Evolutionary conservation across 2,329 filamentous ascomycete species (phyloP), one percentile per base, ranked within the genome.

Genomic region (Penicillium nordicum): DNA sequence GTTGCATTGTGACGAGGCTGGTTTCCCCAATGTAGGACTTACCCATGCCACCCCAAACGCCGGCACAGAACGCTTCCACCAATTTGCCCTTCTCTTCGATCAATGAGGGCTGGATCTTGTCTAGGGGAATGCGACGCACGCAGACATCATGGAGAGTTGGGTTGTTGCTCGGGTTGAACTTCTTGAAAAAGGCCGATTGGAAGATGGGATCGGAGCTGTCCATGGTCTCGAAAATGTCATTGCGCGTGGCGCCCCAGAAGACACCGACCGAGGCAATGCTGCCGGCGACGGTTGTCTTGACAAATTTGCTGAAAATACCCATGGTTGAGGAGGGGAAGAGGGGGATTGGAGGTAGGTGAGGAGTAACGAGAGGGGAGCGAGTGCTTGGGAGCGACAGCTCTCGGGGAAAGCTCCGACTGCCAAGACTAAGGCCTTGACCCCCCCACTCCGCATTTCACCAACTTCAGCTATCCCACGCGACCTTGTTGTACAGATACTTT

Each of bases 21-120:
- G 5, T 43, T 42, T 37, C 30, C 29, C n/a, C 8, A 21, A 16
- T 40, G 40, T 46, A 36, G 44, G 25, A 50, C 80, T 59, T 72
- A 88, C 87, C 86, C 69, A 80, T 79, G 54, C 84, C 85, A 60
- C 82, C 81, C 87, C 84, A 90, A 47, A 88, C 74, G 43, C 86
- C 86, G 12, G 84, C 83, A 68, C 85, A 88, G 68, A 89, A 88
- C 61, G 83, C 84, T 63, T 88, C 78, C 1, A 82, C 81, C 47
- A 89, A 76, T 61, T 84, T 79, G 32, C 80, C 79, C 67, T 82
- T 84, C 61, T 83, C 80, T 66, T 87, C 78, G 14, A 89, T 74
- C 52, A 90, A 75, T 60, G 87, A 82, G 0, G 87, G 86, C 30
- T 83, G 81, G 58, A 91, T 84, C 67, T 85, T 83, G 45, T 75